A percentile compares a stretch with the other conserved stretches of the same genome.
phyloP scores from a whole-genome alignment of 2,329 filamentous ascomycete genomes.

The Alternaria novae-zelandiae region DNA sequence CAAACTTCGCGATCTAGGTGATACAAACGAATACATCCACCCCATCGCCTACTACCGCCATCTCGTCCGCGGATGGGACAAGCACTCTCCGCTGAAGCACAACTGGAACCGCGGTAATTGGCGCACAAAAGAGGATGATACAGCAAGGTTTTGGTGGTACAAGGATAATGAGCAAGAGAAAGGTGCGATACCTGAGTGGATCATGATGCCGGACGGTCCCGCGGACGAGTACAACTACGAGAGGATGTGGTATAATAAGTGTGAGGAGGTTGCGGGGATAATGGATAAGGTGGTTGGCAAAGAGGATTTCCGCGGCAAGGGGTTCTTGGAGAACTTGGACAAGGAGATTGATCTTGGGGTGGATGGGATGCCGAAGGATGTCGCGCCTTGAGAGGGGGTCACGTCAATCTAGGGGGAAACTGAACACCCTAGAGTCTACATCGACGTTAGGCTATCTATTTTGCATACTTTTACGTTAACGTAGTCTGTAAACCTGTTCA shows the following conservation, averaged over 20 bases:
- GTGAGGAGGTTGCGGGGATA: conserved; percentile 28
- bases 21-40: conserved; percentile 60
- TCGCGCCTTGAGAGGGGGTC: conserved; percentile 12
- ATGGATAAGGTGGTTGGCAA: conserved; percentile 16
- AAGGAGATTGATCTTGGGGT: conserved; percentile 31
- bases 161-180: conserved; percentile 19
- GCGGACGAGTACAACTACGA: conserved; percentile 35
- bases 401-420: background rate
- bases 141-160: conserved; percentile 39
- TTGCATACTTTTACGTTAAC: background rate
- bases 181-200: conserved; percentile 38
- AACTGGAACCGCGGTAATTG: conserved; percentile 30
- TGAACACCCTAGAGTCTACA: background rate
- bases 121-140: conserved; percentile 15
- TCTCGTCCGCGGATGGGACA: conserved; percentile 31
- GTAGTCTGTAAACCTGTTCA: background rate
- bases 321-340: conserved; percentile 36
- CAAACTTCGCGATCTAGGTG: conserved; percentile 48
- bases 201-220: conserved; percentile 27
- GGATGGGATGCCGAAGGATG: conserved; percentile 19
- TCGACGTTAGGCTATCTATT: background rate
- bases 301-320: conserved; percentile 20
- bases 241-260: conserved; percentile 35
- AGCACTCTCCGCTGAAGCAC: conserved; percentile 27
- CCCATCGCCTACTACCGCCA: conserved; percentile 45